These are phyloP conservation scores for Apiosordaria backusii DNA, from an alignment of 495 filamentous ascomycete species.

Conservation along the genomic window DNA sequence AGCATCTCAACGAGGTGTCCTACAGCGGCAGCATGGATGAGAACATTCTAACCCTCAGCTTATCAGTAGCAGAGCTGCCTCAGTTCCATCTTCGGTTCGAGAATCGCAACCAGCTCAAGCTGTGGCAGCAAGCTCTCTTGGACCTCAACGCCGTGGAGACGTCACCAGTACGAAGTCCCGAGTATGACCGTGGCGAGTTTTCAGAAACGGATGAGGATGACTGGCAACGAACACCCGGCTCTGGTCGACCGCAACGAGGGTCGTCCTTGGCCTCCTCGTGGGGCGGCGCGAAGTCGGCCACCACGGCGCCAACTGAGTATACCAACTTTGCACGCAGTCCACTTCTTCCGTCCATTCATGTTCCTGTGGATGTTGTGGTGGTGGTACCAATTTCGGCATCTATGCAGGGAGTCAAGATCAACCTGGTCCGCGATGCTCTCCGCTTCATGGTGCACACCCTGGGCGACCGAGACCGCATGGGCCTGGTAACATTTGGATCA, in stretches of 20 bases:
- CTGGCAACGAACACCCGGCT: slow-evolving; percentile 57
- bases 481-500: slow-evolving; percentile 94
- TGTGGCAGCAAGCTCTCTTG: slow-evolving; percentile 84
- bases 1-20: slow-evolving; percentile 84
- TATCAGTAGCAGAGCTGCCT: slow-evolving; percentile 92
- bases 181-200: slow-evolving; percentile 71
- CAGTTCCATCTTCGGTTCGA: slow-evolving; percentile 94
- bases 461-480: slow-evolving; percentile 95
- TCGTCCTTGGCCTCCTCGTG: slow-evolving; percentile 85
- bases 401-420: slow-evolving; percentile 98
- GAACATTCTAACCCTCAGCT: slow-evolving; percentile 79
- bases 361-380: slow-evolving; percentile 92
- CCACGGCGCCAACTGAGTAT: slow-evolving; percentile 78
- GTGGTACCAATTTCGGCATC: slow-evolving; percentile 97
- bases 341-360: slow-evolving; percentile 67
- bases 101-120: slow-evolving; percentile 77
- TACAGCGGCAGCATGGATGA: slow-evolving; percentile 69
- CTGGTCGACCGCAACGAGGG: slow-evolving; percentile 66
- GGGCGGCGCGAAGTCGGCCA: slow-evolving; percentile 74
- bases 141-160: slow-evolving; percentile 71
- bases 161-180: slow-evolving; percentile 58
- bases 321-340: slow-evolving; percentile 58
- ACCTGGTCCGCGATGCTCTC: slow-evolving; percentile 85
- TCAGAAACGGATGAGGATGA: slow-evolving; percentile 92
- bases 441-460: slow-evolving; percentile 89